These are phyloP conservation scores for Auriscalpium microsporum DNA, from an alignment of 768 basidiomycete genomes.

Conservation along the genomic window DNA sequence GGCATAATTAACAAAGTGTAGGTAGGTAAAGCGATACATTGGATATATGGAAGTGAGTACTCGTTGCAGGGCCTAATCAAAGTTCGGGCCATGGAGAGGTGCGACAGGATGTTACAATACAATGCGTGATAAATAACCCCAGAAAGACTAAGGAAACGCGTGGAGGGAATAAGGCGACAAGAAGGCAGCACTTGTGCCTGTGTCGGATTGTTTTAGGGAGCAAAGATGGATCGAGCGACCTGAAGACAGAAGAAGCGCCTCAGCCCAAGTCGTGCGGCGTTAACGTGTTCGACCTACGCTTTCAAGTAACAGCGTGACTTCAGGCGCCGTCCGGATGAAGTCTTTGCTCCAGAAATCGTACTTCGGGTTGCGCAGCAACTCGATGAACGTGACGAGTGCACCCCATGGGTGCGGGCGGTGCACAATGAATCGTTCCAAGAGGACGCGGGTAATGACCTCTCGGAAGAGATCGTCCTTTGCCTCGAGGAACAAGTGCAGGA, in stretches of 20 bases:
- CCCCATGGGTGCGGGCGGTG: constrained; percentile 97
- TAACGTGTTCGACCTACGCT: constrained; percentile 44
- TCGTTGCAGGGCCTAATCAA: constrained; percentile 31
- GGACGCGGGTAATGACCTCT: constrained; percentile 80
- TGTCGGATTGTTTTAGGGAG: constrained; percentile 35
- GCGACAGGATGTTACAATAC: constrained; percentile 67
- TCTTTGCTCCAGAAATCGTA: constrained; percentile 90
- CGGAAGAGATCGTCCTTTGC: constrained; percentile 68
- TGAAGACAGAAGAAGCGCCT: constrained; percentile 22
- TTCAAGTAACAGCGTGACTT: constrained; percentile 78
- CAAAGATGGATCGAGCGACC: constrained; percentile 75
- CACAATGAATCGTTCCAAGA: constrained; percentile 90
- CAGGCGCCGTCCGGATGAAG: constrained; percentile 77
- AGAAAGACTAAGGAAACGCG: constrained; percentile 41
- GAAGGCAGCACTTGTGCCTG: constrained; percentile 10
- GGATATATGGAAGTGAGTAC: constrained; percentile 28
- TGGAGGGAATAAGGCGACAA: constrained; percentile 80
- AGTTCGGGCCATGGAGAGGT: constrained; percentile 37
- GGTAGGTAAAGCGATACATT: constrained; percentile 27
- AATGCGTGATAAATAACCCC: constrained; percentile 53
- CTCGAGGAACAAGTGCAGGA: constrained; percentile 82
- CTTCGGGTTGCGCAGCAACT: constrained; percentile 82
- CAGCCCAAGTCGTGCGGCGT: constrained; percentile 5
- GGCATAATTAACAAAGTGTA: constrained; percentile 16
- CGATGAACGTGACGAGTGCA: constrained; percentile 86